Evolutionary conservation across 1,284 basidiomycete species (phyloP), one percentile per base, ranked within the genome.

Genomic region (Papiliotrema terrestris): DNA sequence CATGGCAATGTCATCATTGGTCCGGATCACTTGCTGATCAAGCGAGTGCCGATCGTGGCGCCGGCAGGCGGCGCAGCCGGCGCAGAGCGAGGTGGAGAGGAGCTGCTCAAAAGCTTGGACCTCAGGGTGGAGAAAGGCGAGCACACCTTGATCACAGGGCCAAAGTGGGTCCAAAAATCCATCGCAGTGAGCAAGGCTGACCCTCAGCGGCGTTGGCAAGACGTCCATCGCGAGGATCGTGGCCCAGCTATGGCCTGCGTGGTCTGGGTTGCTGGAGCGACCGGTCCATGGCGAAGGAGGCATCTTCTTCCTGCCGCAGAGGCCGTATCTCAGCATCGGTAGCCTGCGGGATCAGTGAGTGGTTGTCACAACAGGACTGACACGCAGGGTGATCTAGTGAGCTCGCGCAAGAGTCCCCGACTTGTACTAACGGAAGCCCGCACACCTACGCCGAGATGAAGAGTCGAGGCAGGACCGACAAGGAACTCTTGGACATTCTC

Each of bases 131-230:
- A 80, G 51, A 81, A 84, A 14, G 89, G 90, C 5, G 88, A 96
- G 74, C 94, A 97, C 71, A 80, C 95, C 4, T 88, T 97, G 83
- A 91, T 98, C 68, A 95, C 91, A 0, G 94, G 94, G 1, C 87
- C 88, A 17, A 76, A 76, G 77, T 78, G 39, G 59, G 75, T 64
- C 38, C 23, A 6, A n/a, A 29, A 49, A 57, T 41, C 58, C 48
- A 26, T 17, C 17, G 46, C 13, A 5, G 36, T 3, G 19, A 25
- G n/a, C 32, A 42, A 43, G 45, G 41, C 51, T 25, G 32, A 38
- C 19, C 17, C 15, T 23, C 54, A 92, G 91, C 62, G 90, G 91
- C 0, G 90, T 95, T 1, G 95, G 95, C 0, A 98, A 98, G 80
- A 95, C 92, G 0, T 86, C 91, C 5, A 85, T 98, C 32, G 92